Percentiles rank a stretch among this genome's conserved stretches.
These are phyloP conservation scores for Phytophthora brassicae DNA, from an alignment of 352 stramenopile species.

Conservation along the genomic window DNA sequence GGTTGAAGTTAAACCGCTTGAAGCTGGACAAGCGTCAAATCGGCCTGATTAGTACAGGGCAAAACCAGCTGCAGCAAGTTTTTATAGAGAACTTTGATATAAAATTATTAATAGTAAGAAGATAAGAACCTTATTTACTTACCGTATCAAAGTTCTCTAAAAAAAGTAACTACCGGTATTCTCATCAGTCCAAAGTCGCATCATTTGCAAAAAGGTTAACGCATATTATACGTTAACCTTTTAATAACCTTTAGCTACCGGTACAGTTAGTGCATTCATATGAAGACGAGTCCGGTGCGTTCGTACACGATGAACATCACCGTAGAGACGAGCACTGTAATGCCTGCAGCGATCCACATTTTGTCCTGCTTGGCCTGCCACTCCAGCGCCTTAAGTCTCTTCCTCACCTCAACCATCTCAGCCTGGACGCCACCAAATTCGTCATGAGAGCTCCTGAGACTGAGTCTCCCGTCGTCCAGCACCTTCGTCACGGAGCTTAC, in stretches of 20 bases:
- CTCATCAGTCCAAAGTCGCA: too few species aligned
- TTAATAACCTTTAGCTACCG: too few species aligned
- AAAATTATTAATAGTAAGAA: too few species aligned
- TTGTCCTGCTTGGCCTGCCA: constrained; percentile 78
- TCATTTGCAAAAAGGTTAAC: too few species aligned
- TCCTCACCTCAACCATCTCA: constrained; percentile 57
- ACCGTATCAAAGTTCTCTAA: too few species aligned
- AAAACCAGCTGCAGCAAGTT: neutral
- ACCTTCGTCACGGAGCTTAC: constrained; percentile 66
- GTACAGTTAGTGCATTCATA: too few species aligned
- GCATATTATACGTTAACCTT: too few species aligned
- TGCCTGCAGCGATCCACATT: constrained; percentile 76
- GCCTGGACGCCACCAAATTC: constrained; percentile 62
- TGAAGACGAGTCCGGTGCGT: constrained; percentile 65
- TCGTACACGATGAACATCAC: constrained; percentile 79
- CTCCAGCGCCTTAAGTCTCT: constrained; percentile 60
- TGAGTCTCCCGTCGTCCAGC: constrained; percentile 61
- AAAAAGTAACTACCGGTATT: too few species aligned
- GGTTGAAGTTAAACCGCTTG: constrained; percentile 12
- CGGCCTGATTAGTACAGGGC: constrained; percentile 2
- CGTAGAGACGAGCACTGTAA: constrained; percentile 59
- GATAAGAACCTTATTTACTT: too few species aligned
- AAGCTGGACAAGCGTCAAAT: constrained; percentile 14
- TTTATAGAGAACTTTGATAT: too few species aligned
- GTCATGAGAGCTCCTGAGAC: constrained; percentile 60